phyloP scores from a whole-genome alignment of 208 protist species.

The Acanthamoeba healyi region DNA sequence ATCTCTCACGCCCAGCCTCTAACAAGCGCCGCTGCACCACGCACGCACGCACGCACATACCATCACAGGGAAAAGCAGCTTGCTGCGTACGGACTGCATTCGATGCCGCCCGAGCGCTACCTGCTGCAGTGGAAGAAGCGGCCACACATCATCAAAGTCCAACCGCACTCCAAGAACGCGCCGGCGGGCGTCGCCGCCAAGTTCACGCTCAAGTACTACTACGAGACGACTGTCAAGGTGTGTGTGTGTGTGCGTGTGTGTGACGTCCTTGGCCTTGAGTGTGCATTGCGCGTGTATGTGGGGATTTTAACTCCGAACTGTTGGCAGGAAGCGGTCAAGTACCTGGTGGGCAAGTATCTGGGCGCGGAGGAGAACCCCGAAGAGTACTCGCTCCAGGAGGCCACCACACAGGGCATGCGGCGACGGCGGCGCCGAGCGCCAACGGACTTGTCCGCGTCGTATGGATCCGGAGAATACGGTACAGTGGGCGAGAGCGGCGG shows the following conservation, averaged over 20 bases:
- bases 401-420: background rate
- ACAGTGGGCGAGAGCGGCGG: background rate
- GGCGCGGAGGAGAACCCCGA: slow-evolving; percentile 41
- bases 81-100: background rate
- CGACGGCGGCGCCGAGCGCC: background rate
- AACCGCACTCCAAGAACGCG: slow-evolving; percentile 29
- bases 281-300: background rate
- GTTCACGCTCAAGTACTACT: slow-evolving; percentile 62
- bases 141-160: slow-evolving; percentile 61
- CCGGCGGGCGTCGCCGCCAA: background rate
- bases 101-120: background rate
- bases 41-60: background rate
- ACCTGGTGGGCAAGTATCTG: slow-evolving; percentile 58
- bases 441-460: background rate
- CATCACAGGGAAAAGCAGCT: slow-evolving; percentile 10
- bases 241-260: no score
- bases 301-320: no score
- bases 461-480: background rate
- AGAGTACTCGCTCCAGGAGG: slow-evolving; percentile 54
- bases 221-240: slow-evolving; percentile 54
- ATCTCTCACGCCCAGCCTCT: no score
- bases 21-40: no score
- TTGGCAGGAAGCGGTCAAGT: slow-evolving; percentile 8
- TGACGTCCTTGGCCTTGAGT: background rate
- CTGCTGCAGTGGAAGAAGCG: slow-evolving; percentile 64